Evolutionary conservation across 139 green algal species (phyloP), one percentile per base, ranked within the genome.

Genomic region (Desmodesmus armatus): DNA sequence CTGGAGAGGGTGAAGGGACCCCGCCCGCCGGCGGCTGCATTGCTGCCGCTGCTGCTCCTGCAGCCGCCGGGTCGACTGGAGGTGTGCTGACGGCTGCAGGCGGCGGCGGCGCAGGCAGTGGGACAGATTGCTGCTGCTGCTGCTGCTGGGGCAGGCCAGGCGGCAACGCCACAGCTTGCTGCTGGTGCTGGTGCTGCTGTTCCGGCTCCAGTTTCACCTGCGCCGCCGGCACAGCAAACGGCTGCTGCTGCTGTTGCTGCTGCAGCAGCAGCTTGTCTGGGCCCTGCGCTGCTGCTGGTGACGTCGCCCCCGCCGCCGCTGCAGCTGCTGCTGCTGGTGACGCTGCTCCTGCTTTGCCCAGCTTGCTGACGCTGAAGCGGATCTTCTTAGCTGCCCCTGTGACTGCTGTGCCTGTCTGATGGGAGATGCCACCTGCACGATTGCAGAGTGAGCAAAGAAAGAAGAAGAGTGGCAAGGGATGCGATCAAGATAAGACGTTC

Each of bases 271-370:
- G 43, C 7, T 13, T 79, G 11, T 62, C 15, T 17, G n/a, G n/a
- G n/a, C n/a, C n/a, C n/a, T n/a, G n/a, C n/a, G n/a, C 21, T 74
- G 35, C 66, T 33, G 31, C 29, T 40, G 25, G 11, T 17, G 62
- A 5, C 62, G 31, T 33, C 11, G 31, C 63, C 23, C 15, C 31
- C 43, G 63, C 63, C 25, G 63, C 63, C 9, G 63, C 31, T 44
- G 31, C 63, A 31, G 66, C 66, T 43, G 35, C 66, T 74, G 66
- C 66, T 74, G 66, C 66, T 74, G 66, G 31, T 74, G 66, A 27
- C 43, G 75, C 27, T 58, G 76, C 55, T 82, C 55, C 25, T 72
- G 76, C 9, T 13, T 23, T 43, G 25, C 55, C 76, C 5, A 55
- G 71, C 27, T 82, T 53, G 23, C 53, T 49, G 11, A 80, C 4